Conservation (phyloP, 177 flowering plant genomes). For the Vitis hybrid region DNA sequence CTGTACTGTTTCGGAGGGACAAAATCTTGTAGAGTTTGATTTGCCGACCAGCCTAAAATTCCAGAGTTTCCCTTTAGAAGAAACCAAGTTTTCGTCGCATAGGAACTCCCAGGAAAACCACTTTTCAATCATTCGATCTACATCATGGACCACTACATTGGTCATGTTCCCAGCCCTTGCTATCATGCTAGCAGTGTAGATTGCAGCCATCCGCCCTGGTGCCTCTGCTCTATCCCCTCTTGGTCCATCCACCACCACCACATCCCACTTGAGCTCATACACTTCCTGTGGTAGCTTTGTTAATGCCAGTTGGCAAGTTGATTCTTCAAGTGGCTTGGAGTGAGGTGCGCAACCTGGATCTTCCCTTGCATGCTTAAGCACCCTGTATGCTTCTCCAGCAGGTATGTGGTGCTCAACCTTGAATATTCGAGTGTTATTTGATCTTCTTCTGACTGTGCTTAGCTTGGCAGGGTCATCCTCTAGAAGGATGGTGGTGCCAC, state of each 20-base stretch:
- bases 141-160: slow-evolving; percentile 75
- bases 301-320: slow-evolving; percentile 65
- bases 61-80: slow-evolving; percentile 86
- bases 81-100: slow-evolving; percentile 77
- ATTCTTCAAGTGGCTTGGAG: slow-evolving; percentile 26
- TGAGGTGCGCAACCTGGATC: slow-evolving; percentile 44
- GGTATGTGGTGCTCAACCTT: slow-evolving; percentile 42
- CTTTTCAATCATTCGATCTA: slow-evolving; percentile 71
- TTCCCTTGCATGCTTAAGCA: slow-evolving; percentile 61
- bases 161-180: slow-evolving; percentile 64
- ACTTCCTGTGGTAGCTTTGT: slow-evolving; percentile 59
- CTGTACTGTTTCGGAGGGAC: slow-evolving; percentile 28
- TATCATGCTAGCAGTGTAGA: slow-evolving; percentile 64
- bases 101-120: slow-evolving; percentile 96
- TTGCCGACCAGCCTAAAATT: slow-evolving; percentile 50
- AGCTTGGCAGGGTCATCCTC: slow-evolving; percentile 59
- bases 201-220: slow-evolving; percentile 83
- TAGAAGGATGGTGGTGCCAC: slow-evolving; percentile 68
- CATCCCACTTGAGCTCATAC: slow-evolving; percentile 64
- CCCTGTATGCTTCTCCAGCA: slow-evolving; percentile 63
- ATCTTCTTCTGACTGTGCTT: slow-evolving; percentile 12
- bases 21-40: slow-evolving; percentile 52
- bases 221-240: slow-evolving; percentile 55
- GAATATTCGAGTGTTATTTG: slow-evolving; percentile 39
- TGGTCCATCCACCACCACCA: slow-evolving; percentile 86